Evolutionary conservation across 208 protist species (phyloP), one percentile per base, ranked within the genome.

Genomic region (Porcisia hertigi): DNA sequence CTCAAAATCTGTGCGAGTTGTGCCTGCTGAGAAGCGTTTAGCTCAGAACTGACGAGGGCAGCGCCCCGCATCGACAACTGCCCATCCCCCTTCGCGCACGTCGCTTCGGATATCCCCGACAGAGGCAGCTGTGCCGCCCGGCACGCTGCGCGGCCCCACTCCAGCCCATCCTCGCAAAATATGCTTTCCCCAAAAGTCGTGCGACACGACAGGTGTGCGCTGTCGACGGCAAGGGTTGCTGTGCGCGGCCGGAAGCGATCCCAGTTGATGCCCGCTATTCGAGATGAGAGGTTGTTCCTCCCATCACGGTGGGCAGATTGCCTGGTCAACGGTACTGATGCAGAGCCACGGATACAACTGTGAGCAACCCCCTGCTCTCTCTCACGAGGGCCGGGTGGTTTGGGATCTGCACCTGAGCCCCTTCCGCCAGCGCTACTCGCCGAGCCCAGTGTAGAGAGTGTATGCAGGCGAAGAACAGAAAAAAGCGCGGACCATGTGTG

Each of bases 111-210:
- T 36, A 58, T 30, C 34, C 3, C 69, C 16, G 69, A 47, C 23
- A 20, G 30, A 16, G 58, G 64, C 14, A 76, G 57, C 18, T 54
- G 55, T 23, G 64, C 65, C 18, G 63, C 54, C 9, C 16, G 64
- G 6, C 59, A 59, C 5, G 72, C 77, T 11, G 59, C 53, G 20
- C 45, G 55, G 1, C 64, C 67, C 63, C 65, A 73, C 58, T 82
- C 57, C 6, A 82, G 49, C 2, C 36, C 67, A 2, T 82, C 77
- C 11, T 74, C 77, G n/a, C 58, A 45, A n/a, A 82, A 82, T 7
- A 77, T n/a, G 4, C 49, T 59, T 16, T 73, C 77, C 4, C 77
- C 58, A 11, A 20, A 47, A 7, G 23, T 14, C 36, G 41, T n/a
- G 63, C 23, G 9, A 43, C 25, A 1, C 39, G 41, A 52, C 18